A percentile compares a stretch with the other conserved stretches of the same genome.
Conservation (phyloP, 306 rosid species). For the Cucumis hystrix region DNA sequence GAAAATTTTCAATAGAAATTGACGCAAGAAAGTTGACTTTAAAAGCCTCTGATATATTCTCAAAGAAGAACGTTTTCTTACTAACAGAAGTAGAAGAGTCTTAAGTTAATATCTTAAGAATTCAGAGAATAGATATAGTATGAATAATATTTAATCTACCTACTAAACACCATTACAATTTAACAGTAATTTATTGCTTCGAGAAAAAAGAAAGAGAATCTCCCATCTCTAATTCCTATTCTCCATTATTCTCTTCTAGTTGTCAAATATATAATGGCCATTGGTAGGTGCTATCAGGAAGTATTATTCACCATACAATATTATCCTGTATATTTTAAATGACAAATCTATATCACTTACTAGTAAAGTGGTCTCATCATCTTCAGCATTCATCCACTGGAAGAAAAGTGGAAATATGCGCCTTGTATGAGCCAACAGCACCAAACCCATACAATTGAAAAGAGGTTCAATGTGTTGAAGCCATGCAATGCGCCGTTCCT, state of each 20-base stretch:
- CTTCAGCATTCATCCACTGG: slow-evolving; percentile 86
- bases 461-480: slow-evolving; percentile 49
- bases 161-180: not conserved
- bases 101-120: not conserved
- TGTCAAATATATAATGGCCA: not conserved
- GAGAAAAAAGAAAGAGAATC: not conserved
- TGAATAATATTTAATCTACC: not conserved
- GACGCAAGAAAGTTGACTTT: not conserved
- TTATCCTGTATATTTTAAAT: not conserved
- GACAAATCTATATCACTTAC: slow-evolving; percentile 29
- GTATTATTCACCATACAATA: not conserved
- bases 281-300: not conserved
- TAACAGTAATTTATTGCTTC: not conserved
- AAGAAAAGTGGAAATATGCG: slow-evolving; percentile 80
- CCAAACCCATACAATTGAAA: slow-evolving; percentile 49
- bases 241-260: not conserved
- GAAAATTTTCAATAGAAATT: not conserved
- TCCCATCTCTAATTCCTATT: not conserved
- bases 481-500: slow-evolving; percentile 82
- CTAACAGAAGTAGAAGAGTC: not conserved
- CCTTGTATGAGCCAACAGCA: slow-evolving; percentile 79
- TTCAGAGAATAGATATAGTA: not conserved
- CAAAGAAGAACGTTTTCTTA: not conserved
- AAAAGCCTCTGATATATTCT: not conserved
- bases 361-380: slow-evolving; percentile 62